phyloP scores from a whole-genome alignment of 495 filamentous ascomycete genomes.

The Delitschia confertaspora region DNA sequence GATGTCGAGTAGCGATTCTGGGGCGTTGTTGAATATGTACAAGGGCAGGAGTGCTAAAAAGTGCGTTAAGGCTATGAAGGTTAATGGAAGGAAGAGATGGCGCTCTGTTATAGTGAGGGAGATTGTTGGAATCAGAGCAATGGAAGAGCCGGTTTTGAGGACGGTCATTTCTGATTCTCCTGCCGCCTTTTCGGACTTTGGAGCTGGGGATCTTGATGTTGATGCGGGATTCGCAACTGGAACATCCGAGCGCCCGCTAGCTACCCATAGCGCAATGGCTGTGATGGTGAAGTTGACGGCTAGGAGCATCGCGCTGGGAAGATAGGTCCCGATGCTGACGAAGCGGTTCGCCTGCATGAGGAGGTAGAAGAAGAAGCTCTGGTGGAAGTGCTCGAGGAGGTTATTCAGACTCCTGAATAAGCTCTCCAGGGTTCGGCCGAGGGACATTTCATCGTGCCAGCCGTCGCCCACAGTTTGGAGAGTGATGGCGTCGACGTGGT shows the following conservation, averaged over 20 bases:
- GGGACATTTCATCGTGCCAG: conserved; percentile 94
- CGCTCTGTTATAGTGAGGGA: conserved; percentile 46
- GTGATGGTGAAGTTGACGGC: conserved; percentile 92
- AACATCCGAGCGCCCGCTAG: conserved; percentile 52
- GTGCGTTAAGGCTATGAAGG: conserved; percentile 61
- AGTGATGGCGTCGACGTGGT: conserved; percentile 94
- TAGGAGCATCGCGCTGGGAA: conserved; percentile 92
- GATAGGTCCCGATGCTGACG: conserved; percentile 95
- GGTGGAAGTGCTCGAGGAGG: conserved; percentile 89
- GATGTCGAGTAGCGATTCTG: conserved; percentile 50
- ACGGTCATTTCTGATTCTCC: conserved; percentile 29
- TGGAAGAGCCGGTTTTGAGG: conserved; percentile 29
- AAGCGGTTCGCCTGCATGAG: conserved; percentile 84
- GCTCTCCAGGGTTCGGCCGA: conserved; percentile 83
- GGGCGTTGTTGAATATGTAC: conserved; percentile 72
- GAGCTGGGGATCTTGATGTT: background rate
- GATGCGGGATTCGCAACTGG: conserved; percentile 12
- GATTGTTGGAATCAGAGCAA: conserved; percentile 33
- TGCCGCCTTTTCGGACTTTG: conserved; percentile 9
- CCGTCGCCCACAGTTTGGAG: conserved; percentile 81
- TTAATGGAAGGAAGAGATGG: conserved; percentile 67
- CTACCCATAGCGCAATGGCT: conserved; percentile 84
- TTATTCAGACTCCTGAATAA: conserved; percentile 91
- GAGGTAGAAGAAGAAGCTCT: conserved; percentile 98
- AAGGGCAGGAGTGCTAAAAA: conserved; percentile 75